Base-by-base conservation (phyloP, 2,329 filamentous ascomycete species). In the Fusarium redolens region DNA sequence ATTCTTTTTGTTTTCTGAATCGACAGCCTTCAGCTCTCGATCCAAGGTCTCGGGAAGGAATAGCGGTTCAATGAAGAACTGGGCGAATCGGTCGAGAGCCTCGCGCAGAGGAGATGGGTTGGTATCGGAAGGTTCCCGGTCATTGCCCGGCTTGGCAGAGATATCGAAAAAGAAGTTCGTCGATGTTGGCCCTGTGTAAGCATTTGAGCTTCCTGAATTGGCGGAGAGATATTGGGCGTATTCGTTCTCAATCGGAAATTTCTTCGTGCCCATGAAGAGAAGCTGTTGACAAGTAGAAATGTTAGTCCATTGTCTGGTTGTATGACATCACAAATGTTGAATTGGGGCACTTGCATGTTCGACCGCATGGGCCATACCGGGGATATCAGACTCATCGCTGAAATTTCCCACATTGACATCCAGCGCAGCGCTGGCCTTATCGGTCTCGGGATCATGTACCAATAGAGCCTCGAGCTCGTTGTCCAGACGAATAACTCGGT, bases 111-210 rank as follows among this genome's bases (percentile, higher is more conserved):
- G 87, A 18, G 89, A 90, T 0, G 87, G 84, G 72, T 90, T 89
- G 75, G 83, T 79, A 71, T 86, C 87, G 13, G 87, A 87, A 5
- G 87, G 83, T 35, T 89, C 85, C 57, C 87, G 83, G 40, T 87
- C 85, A 68, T 91, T 90, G 79, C 87, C 90, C 18, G 92, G 89
- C 56, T 93, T 94, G 35, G 95, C 94, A 25, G 93, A 93, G 65
- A 98, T 91, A 79, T 99, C 96, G 81, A 99, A 99, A 83, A 93
- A 98, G 85, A 97, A 99, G 84, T 98, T 98, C 72, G 96, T 99
- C 58, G 96, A 97, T 3, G 94, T 97, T 8, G 93, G 87, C 20
- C 93, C 94, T 3, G 96, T 99, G 82, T 97, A 98, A 61, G 96
- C 96, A 81, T 99, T 99, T 31, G 95, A 97, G 79, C 92, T 91